Percentiles rank a stretch among this genome's conserved stretches.
These are phyloP conservation scores for Fusarium pseudograminearum DNA, from an alignment of 2,329 filamentous ascomycete genomes.

Conservation along the genomic window DNA sequence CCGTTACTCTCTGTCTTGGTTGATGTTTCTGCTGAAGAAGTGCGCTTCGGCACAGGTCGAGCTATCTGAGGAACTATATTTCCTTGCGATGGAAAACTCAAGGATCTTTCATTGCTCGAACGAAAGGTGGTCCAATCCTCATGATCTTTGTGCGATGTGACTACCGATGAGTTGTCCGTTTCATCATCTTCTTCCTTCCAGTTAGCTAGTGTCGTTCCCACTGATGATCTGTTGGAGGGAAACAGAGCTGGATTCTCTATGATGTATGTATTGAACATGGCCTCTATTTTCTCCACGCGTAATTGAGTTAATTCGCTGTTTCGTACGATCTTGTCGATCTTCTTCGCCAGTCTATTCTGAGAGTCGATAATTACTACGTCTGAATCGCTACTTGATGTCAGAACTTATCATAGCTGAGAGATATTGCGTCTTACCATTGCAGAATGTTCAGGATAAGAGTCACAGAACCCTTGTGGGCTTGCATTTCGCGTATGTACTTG, in stretches of 20 bases:
- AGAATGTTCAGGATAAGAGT: slow-evolving; percentile 27
- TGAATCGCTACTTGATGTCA: slow-evolving; percentile 7
- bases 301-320: slow-evolving; percentile 11
- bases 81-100: neutral
- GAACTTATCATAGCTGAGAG: accelerated
- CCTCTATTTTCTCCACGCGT: slow-evolving; percentile 15
- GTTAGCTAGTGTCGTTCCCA: neutral
- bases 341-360: slow-evolving; percentile 6
- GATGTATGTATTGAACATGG: slow-evolving; percentile 25
- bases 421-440: neutral
- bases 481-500: slow-evolving; percentile 23
- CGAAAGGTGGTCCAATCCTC: neutral
- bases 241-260: slow-evolving; percentile 1
- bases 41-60: slow-evolving; percentile 2
- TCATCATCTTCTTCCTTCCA: slow-evolving; percentile 10
- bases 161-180: slow-evolving; percentile 2
- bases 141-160: slow-evolving; percentile 1
- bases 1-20: neutral
- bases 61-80: neutral
- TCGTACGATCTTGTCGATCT: slow-evolving; percentile 16
- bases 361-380: slow-evolving; percentile 22
- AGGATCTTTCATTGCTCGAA: neutral
- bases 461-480: slow-evolving; percentile 21
- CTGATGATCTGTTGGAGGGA: slow-evolving; percentile 1
- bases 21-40: slow-evolving; percentile 9